Conservation (phyloP, 2,329 filamentous ascomycete species). For the Penicillium sp. region DNA sequence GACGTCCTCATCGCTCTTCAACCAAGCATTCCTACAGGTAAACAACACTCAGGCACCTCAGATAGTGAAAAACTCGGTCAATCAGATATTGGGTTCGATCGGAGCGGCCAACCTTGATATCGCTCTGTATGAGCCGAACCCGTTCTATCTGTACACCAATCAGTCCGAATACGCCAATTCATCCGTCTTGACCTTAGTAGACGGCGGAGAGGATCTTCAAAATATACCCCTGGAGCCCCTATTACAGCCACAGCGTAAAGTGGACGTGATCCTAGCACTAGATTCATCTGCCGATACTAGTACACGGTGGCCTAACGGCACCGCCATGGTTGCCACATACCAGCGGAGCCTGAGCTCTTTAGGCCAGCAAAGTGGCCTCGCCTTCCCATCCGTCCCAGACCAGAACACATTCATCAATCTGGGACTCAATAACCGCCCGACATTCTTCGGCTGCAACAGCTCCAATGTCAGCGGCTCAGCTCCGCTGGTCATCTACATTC, state of each 20-base stretch:
- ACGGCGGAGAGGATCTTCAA: slow-evolving; percentile 66
- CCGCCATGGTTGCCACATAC: slow-evolving; percentile 70
- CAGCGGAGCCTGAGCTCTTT: slow-evolving; percentile 53
- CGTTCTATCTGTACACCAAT: slow-evolving; percentile 67
- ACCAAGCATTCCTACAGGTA: neutral
- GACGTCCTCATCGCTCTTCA: slow-evolving; percentile 56
- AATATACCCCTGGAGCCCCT: slow-evolving; percentile 76
- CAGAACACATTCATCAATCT: slow-evolving; percentile 55
- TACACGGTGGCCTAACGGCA: slow-evolving; percentile 69
- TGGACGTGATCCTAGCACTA: slow-evolving; percentile 78
- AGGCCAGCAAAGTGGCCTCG: neutral
- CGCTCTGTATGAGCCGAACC: slow-evolving; percentile 69
- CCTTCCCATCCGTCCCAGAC: neutral
- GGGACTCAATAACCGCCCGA: slow-evolving; percentile 66
- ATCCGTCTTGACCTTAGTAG: slow-evolving; percentile 45
- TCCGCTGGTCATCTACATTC: slow-evolving; percentile 59
- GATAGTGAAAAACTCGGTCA: neutral
- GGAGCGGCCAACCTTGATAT: slow-evolving; percentile 56
- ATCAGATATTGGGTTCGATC: slow-evolving; percentile 70
- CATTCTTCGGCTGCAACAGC: slow-evolving; percentile 71
- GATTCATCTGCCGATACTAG: slow-evolving; percentile 69
- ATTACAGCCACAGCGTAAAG: slow-evolving; percentile 65
- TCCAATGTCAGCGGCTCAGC: slow-evolving; percentile 55
- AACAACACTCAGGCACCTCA: neutral
- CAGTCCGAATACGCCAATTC: slow-evolving; percentile 60